Evolutionary conservation across 345 rosid species (phyloP).

Genomic region (Eutrema yunnanense): DNA sequence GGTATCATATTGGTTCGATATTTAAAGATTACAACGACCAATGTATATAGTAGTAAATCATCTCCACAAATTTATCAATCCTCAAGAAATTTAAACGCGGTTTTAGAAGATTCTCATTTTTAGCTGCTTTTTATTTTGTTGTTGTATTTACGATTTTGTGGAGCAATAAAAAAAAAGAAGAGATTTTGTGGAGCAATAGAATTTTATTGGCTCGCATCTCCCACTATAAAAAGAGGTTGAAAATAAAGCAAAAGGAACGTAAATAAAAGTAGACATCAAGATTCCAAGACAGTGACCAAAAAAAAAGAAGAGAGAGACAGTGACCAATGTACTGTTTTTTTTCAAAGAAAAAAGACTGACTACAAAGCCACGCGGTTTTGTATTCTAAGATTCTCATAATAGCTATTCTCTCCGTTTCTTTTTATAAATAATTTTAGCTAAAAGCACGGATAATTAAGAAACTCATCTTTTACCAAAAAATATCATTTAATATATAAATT

Average conservation of each 20-base stretch:
- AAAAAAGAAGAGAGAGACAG: too few species aligned
- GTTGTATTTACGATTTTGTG: neutral
- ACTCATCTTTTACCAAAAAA: too few species aligned
- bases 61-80: neutral
- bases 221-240: neutral
- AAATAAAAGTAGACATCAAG: neutral
- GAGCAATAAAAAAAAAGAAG: too few species aligned
- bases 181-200: too few species aligned
- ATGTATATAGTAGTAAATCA: neutral
- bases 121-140: neutral
- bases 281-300: neutral
- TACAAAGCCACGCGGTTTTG: constrained; percentile 23
- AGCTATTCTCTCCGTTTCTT: too few species aligned
- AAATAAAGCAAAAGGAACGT: constrained; percentile 15
- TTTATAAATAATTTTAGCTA: too few species aligned
- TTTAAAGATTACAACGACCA: neutral
- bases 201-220: neutral
- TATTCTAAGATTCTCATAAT: neutral
- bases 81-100: neutral
- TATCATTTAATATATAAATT: too few species aligned
- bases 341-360: neutral
- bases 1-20: neutral
- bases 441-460: too few species aligned
- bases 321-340: too few species aligned
- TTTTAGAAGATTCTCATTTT: neutral